A percentile compares a stretch with the other conserved stretches of the same genome.
Conservation (phyloP, 2,329 filamentous ascomycete species). For the Fusarium paranaense region DNA sequence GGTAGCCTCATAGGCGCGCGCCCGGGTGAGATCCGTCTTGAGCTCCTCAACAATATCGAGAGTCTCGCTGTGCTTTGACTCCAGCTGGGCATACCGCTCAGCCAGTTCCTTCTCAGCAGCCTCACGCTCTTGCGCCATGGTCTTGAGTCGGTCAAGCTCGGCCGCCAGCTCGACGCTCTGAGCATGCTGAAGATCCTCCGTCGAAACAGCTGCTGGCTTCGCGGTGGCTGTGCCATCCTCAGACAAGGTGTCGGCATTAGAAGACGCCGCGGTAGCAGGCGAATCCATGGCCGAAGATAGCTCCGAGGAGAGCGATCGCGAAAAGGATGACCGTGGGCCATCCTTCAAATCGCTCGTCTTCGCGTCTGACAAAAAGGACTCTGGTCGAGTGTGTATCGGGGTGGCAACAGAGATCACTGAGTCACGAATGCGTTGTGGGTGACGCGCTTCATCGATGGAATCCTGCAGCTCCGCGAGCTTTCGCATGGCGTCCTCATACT, state of each 20-base stretch:
- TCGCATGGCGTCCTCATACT: conserved; percentile 90
- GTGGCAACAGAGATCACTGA: conserved; percentile 67
- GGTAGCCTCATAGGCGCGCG: conserved; percentile 70
- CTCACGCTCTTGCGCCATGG: conserved; percentile 81
- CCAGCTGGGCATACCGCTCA: conserved; percentile 84
- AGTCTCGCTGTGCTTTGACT: conserved; percentile 83
- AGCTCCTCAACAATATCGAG: conserved; percentile 91
- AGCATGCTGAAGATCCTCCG: conserved; percentile 54
- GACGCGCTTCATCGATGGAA: conserved; percentile 80
- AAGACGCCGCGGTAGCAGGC: conserved; percentile 72
- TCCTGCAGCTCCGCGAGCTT: conserved; percentile 89
- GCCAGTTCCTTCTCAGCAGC: conserved; percentile 78
- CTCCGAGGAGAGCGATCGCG: conserved; percentile 93
- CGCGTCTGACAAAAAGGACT: conserved; percentile 86
- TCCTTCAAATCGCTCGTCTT: conserved; percentile 78
- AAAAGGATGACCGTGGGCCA: conserved; percentile 73
- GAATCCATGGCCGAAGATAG: conserved; percentile 88
- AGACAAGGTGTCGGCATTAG: conserved; percentile 63
- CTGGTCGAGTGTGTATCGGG: conserved; percentile 67
- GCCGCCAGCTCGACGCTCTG: conserved; percentile 61
- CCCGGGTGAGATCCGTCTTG: conserved; percentile 85
- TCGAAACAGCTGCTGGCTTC: conserved; percentile 53
- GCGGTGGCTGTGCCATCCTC: conserved; percentile 58
- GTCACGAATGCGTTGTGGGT: conserved; percentile 67
- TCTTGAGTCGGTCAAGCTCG: conserved; percentile 79